Evolutionary conservation across 108 stramenopile species (phyloP), one percentile per base, ranked within the genome.

Genomic region (Cylindrotheca fusiformis): DNA sequence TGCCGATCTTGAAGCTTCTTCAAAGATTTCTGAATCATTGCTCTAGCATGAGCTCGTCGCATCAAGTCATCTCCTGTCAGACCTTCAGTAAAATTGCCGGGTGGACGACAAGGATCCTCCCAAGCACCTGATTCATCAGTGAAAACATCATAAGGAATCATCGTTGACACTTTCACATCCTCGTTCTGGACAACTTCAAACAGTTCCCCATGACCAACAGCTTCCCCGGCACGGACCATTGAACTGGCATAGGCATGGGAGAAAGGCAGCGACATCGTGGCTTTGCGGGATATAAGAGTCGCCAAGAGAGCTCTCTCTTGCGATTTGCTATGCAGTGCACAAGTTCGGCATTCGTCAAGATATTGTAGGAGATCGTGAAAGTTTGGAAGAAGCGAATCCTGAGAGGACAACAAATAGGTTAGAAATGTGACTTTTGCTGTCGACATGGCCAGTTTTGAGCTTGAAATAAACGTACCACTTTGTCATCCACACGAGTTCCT

Each of bases 31-130:
- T 88, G 86, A 23, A 93, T 77, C 75, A 88, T 75, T 27, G 88
- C 81, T 52, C 82, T 59, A 4, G 88, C 88, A 72, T 93, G 88
- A 32, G 88, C 91, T 67, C 76, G 72, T 55, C 81, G 60, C 49
- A 76, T 81, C 58, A 93, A 52, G 47, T 86, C 88, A 33, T 83
- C 81, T 4, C 85, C 88, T 17, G 71, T 76, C 20, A 86, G 45
- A 52, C 72, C 68, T 33, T 72, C n/a, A 33, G 71, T 78, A 66
- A 81, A 87, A 17, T 81, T 83, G 8, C 29, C 50, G 14, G 32
- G 26, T 26, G 85, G 84, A 45, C 86, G 77, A 54, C 91, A 90
- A 21, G 91, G 88, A 66, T 93, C 91, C 69, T 93, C 91, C 91
- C 91, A 93, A 20, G 78, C 81, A 22, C 80, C 81, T 14, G 69